These are phyloP conservation scores for Artemisia tridentata DNA, from an alignment of 129 eudicot genomes.

Conservation along the genomic window DNA sequence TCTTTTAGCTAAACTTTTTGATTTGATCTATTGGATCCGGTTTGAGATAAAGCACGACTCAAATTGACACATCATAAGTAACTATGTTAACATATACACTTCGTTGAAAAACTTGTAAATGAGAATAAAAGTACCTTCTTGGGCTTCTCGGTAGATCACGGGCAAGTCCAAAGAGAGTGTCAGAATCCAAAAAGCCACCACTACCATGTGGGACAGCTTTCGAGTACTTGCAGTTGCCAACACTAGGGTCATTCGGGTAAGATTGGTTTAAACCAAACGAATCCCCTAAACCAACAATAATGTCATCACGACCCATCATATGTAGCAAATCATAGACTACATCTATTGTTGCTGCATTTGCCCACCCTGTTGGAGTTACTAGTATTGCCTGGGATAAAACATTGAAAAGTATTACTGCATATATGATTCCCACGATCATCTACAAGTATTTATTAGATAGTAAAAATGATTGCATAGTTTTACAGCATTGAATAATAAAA, in stretches of 20 bases:
- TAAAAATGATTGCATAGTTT: no score
- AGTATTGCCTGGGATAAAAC: constrained; percentile 60
- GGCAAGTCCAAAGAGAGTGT: constrained; percentile 82
- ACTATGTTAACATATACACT: neutral
- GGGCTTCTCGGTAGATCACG: constrained; percentile 80
- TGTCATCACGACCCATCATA: constrained; percentile 98
- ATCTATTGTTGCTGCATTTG: constrained; percentile 85
- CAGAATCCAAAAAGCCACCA: constrained; percentile 85
- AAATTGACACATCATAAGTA: neutral
- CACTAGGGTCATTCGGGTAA: constrained; percentile 38
- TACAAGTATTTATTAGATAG: no score
- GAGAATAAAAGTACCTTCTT: constrained; percentile 46
- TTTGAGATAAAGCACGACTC: neutral
- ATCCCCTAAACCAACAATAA: constrained; percentile 78
- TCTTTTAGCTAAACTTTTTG: neutral
- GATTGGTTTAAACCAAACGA: constrained; percentile 70
- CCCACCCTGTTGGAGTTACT: constrained; percentile 86
- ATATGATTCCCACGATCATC: neutral
- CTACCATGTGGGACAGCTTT: constrained; percentile 85
- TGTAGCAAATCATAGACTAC: constrained; percentile 76
- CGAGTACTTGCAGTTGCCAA: constrained; percentile 73
- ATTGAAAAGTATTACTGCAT: neutral
- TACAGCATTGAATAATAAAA: neutral
- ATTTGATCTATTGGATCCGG: neutral
- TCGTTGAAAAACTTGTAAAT: neutral